These are phyloP conservation scores for Yamadazyma dushanensis DNA, from an alignment of 1,139 yeast species.

Conservation along the genomic window DNA sequence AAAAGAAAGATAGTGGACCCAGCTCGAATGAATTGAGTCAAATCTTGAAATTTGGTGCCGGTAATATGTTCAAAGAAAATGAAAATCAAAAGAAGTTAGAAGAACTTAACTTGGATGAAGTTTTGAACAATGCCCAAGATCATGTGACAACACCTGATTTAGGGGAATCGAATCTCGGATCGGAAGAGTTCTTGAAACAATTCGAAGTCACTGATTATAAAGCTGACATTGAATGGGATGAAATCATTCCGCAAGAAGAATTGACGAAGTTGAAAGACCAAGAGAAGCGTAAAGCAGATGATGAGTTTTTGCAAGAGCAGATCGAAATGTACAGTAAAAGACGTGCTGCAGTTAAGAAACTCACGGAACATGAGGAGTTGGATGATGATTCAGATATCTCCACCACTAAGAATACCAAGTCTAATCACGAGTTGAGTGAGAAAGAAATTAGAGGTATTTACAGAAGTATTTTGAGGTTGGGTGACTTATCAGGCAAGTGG, in stretches of 20 bases:
- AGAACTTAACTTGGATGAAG: slow-evolving; percentile 93
- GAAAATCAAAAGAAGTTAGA: slow-evolving; percentile 95
- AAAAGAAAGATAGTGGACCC: slow-evolving; percentile 59
- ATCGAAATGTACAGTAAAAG: slow-evolving; percentile 84
- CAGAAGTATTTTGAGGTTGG: slow-evolving; percentile 77
- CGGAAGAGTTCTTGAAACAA: slow-evolving; percentile 95
- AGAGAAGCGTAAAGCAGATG: slow-evolving; percentile 84
- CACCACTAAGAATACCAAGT: slow-evolving; percentile 24
- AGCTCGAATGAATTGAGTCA: slow-evolving; percentile 83
- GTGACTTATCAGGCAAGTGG: slow-evolving; percentile 81
- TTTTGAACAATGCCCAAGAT: slow-evolving; percentile 94
- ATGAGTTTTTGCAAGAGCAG: slow-evolving; percentile 83
- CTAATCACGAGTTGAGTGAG: slow-evolving; percentile 67
- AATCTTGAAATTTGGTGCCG: slow-evolving; percentile 96
- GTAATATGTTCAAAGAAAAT: slow-evolving; percentile 91
- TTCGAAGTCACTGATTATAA: slow-evolving; percentile 98
- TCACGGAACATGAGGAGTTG: slow-evolving; percentile 38
- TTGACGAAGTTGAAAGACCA: slow-evolving; percentile 85
- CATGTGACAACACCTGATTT: slow-evolving; percentile 94
- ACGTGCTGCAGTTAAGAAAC: slow-evolving; percentile 67
- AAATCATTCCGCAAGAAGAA: slow-evolving; percentile 96
- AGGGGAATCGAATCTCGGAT: slow-evolving; percentile 96
- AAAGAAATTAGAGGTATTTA: slow-evolving; percentile 86
- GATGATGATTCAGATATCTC: slow-evolving; percentile 20
- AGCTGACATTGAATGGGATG: slow-evolving; percentile 99